Evolutionary conservation across 2,329 filamentous ascomycete species (phyloP).

Genomic region (Dactylellina haptotyla): DNA sequence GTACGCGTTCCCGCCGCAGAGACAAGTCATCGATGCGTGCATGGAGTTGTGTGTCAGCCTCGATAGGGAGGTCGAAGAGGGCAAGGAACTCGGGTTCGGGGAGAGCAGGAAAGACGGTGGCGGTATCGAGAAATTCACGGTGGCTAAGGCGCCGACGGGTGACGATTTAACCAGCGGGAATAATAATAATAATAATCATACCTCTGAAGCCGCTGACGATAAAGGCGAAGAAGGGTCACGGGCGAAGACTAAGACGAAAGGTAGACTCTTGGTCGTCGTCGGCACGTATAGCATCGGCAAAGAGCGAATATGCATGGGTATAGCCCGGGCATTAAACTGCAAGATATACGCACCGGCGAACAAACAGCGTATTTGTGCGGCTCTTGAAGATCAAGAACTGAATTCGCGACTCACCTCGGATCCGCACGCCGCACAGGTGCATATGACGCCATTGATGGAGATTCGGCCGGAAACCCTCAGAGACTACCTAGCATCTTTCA

Average conservation of each 20-base stretch:
- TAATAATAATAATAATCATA: too few relatives aligned
- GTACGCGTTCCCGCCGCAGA: constrained; percentile 90
- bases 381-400: constrained; percentile 86
- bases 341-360: constrained; percentile 88
- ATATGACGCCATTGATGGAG: constrained; percentile 97
- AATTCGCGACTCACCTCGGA: constrained; percentile 79
- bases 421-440: constrained; percentile 87
- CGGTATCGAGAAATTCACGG: constrained; percentile 68
- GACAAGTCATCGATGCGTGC: constrained; percentile 86
- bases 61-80: constrained; percentile 73
- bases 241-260: constrained; percentile 64
- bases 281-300: constrained; percentile 99
- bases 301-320: constrained; percentile 91
- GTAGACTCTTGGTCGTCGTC: constrained; percentile 86
- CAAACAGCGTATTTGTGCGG: constrained; percentile 85
- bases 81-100: constrained; percentile 65
- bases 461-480: constrained; percentile 89
- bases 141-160: constrained; percentile 51
- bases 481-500: constrained; percentile 84
- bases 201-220: too few relatives aligned
- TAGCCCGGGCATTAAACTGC: constrained; percentile 82
- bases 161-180: too few relatives aligned
- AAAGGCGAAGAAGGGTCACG: constrained; percentile 58
- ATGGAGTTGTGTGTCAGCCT: constrained; percentile 82
- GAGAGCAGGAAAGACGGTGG: constrained; percentile 68